Evolutionary conservation across 108 stramenopile genomes (phyloP).

Genomic region (Schizochytrium sp.): DNA sequence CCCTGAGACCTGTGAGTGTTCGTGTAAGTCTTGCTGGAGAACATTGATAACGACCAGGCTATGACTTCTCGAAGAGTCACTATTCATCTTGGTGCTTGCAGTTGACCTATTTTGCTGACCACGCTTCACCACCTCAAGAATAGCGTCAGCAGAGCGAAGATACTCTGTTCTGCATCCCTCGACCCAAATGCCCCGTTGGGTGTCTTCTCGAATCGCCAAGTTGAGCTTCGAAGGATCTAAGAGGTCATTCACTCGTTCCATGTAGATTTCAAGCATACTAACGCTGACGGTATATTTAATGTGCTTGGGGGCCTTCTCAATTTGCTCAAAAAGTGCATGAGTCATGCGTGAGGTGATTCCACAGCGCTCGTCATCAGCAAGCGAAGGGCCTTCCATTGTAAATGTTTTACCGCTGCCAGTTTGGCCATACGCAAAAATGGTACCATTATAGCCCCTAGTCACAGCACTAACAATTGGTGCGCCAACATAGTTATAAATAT

Average conservation of each 20-base stretch:
- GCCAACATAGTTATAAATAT: conserved; percentile 62
- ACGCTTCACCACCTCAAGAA: conserved; percentile 59
- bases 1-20: conserved; percentile 41
- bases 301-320: not conserved
- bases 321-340: conserved; percentile 19
- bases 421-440: conserved; percentile 69
- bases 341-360: conserved; percentile 60
- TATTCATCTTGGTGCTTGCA: conserved; percentile 70
- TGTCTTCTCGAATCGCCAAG: conserved; percentile 79
- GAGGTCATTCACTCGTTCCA: conserved; percentile 65
- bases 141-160: conserved; percentile 65
- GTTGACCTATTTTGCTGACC: conserved; percentile 62
- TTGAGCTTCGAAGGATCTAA: conserved; percentile 61
- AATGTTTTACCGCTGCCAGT: conserved; percentile 38
- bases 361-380: conserved; percentile 10
- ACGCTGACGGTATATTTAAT: conserved; percentile 41
- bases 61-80: conserved; percentile 65
- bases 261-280: conserved; percentile 66
- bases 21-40: not conserved
- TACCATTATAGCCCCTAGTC: conserved; percentile 64
- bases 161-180: conserved; percentile 73
- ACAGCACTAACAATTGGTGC: conserved; percentile 61
- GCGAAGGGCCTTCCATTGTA: conserved; percentile 59
- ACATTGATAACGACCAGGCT: conserved; percentile 66
- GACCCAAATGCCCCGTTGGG: conserved; percentile 76